phyloP scores from a whole-genome alignment of 2,329 filamentous ascomycete genomes.

The Metarhizium anisopliae region DNA sequence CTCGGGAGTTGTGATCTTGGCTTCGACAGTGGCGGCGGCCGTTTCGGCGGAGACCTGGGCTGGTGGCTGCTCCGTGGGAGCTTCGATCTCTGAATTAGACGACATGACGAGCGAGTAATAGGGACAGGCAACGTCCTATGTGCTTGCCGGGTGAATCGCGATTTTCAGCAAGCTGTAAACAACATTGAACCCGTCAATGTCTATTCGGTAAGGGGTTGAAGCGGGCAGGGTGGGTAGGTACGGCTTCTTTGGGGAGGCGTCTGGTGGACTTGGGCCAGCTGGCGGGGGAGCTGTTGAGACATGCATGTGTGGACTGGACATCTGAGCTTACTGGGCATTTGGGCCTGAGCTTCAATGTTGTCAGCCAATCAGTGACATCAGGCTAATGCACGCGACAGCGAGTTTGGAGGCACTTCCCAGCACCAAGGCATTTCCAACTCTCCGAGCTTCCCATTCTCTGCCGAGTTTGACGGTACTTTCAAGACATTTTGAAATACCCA shows the following conservation, averaged over 20 bases:
- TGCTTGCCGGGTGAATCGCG: background rate
- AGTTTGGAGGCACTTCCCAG: too few species aligned
- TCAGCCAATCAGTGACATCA: background rate
- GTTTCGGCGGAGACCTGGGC: constrained; percentile 8
- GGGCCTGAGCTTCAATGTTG: background rate
- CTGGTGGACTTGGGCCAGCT: background rate
- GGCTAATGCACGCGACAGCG: background rate
- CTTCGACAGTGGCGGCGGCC: constrained; percentile 19
- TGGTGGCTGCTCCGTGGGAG: constrained; percentile 15
- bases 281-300: background rate
- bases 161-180: background rate
- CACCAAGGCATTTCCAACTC: background rate
- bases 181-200: background rate
- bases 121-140: constrained; percentile 13
- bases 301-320: background rate
- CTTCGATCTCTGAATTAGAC: constrained; percentile 26
- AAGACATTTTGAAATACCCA: background rate
- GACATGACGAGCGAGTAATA: constrained; percentile 21
- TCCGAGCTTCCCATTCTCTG: background rate
- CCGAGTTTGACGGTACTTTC: background rate
- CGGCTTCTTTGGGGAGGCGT: too few species aligned
- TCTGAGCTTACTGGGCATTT: background rate
- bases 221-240: background rate
- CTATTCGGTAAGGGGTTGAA: background rate
- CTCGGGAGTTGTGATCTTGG: constrained; percentile 54